Percentiles rank a stretch among this genome's conserved stretches.
These are phyloP conservation scores for Colletotrichum tamarilloi DNA, from an alignment of 2,329 filamentous ascomycete genomes.

Conservation along the genomic window DNA sequence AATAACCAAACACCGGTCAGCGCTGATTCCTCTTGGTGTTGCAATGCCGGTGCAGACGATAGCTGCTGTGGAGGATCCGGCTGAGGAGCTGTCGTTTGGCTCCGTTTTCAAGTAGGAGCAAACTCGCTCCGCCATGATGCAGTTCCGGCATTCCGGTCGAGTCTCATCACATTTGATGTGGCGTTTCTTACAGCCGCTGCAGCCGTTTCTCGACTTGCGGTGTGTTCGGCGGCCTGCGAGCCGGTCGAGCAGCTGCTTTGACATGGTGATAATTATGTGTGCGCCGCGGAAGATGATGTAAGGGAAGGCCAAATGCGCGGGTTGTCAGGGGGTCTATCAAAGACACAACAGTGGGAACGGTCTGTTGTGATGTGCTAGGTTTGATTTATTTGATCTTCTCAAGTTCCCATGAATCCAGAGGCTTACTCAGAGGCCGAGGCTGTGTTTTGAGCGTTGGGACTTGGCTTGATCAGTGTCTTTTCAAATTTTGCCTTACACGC, in stretches of 20 bases:
- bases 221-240: conserved; percentile 2
- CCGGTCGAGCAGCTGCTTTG: not conserved
- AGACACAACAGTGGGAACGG: not conserved
- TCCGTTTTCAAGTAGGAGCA: conserved; percentile 37
- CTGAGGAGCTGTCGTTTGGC: not conserved
- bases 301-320: not conserved
- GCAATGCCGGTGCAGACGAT: not conserved
- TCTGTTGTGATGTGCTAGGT: not conserved
- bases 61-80: not conserved
- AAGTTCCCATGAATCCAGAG: not conserved
- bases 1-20: not conserved
- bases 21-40: not conserved
- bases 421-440: not conserved
- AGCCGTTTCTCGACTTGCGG: conserved; percentile 39
- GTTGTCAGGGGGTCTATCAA: not conserved
- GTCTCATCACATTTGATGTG: conserved; percentile 59
- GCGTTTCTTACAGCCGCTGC: conserved; percentile 53
- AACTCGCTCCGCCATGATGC: conserved; percentile 40
- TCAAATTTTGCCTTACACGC: not conserved
- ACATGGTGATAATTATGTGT: not conserved
- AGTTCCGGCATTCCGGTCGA: conserved; percentile 54
- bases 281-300: not conserved
- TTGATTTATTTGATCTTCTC: not conserved
- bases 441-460: not conserved
- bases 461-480: not conserved